Evolutionary conservation across 768 basidiomycete genomes (phyloP).

Genomic region (Auricularia auricula-judae): DNA sequence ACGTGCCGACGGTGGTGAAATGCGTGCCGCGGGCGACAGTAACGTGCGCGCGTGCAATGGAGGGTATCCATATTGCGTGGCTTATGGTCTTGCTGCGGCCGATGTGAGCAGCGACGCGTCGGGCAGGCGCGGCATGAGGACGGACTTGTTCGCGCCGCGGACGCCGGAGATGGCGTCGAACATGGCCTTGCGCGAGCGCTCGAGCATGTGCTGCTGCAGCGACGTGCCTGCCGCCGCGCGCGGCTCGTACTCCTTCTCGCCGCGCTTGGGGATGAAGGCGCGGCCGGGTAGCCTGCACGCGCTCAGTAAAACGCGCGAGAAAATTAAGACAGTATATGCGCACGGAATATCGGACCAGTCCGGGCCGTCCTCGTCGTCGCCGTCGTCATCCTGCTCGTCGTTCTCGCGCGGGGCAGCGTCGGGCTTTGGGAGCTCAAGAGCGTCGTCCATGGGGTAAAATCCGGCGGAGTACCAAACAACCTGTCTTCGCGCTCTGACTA

Average conservation of each 20-base stretch:
- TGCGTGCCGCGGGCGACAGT: constrained; percentile 72
- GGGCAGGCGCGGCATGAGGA: constrained; percentile 4
- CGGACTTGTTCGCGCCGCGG: constrained; percentile 67
- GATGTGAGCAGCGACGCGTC: background rate
- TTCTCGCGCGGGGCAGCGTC: constrained; percentile 16
- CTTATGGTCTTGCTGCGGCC: constrained; percentile 59
- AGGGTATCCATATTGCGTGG: constrained; percentile 71
- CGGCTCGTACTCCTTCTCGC: constrained; percentile 97
- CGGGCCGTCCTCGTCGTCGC: constrained; percentile 64
- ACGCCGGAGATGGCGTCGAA: constrained; percentile 66
- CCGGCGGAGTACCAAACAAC: background rate
- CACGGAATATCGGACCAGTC: constrained; percentile 41
- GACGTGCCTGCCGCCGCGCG: constrained; percentile 40
- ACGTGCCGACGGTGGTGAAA: constrained; percentile 73
- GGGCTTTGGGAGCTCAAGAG: constrained; percentile 8
- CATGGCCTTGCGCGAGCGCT: constrained; percentile 75
- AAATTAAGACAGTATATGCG: constrained; percentile 1
- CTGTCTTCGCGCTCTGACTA: background rate
- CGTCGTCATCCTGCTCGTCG: constrained; percentile 35
- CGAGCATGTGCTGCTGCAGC: constrained; percentile 72
- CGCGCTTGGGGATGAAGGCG: constrained; percentile 75
- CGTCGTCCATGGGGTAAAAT: constrained; percentile 9
- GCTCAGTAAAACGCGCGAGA: constrained; percentile 1
- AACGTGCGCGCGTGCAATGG: constrained; percentile 51
- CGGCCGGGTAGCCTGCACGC: constrained; percentile 7